Evolutionary conservation across 2,329 filamentous ascomycete species (phyloP), one percentile per base, ranked within the genome.

Genomic region (Ophiocordyceps sinensis): DNA sequence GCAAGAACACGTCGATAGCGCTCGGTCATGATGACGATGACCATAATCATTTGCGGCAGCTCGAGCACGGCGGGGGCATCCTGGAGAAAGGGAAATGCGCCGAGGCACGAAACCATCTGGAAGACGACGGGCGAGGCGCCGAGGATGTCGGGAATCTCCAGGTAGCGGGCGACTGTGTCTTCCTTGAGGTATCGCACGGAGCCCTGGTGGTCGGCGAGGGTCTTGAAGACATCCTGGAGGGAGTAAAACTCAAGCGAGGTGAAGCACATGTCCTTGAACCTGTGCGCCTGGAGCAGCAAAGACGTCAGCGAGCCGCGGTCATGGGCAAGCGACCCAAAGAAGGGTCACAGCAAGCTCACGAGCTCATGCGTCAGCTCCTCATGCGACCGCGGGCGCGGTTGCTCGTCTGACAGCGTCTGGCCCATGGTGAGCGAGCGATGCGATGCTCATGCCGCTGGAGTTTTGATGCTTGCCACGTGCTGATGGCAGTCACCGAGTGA

Each of bases 91-190:
- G 82, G 82, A 44, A 87, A 86, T 1, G 82, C 77, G 28, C 78
- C 82, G 1, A 85, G 65, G 49, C 79, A 82, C 5, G 77, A 79
- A 3, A 79, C 57, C 69, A 85, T 80, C 51, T 83, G 79, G 52
- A 83, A 85, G 37, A 86, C 53, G 36, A 86, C 70, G 2, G 79
- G 71, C 4, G 79, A 81, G 8, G 74, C 79, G 39, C 68, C 71
- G 23, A 86, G 63, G 23, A 79, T 70, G 53, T 85, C 80, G 4
- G 82, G 82, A 17, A 87, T 70, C 59, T 83, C 79, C 36, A 87
- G 72, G 56, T 83, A 86, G 29, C 79, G 73, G 44, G 77, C 73
- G 48, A 86, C 63, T 11, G 80, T 85, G 40, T 80, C 73, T 53
- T 64, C 79, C 52, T 77, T 82, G 47, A 85, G 71, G 55, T 84